A percentile compares a stretch with the other conserved stretches of the same genome.
These are phyloP conservation scores for Xylaria longipes DNA, from an alignment of 495 filamentous ascomycete species.

Conservation along the genomic window DNA sequence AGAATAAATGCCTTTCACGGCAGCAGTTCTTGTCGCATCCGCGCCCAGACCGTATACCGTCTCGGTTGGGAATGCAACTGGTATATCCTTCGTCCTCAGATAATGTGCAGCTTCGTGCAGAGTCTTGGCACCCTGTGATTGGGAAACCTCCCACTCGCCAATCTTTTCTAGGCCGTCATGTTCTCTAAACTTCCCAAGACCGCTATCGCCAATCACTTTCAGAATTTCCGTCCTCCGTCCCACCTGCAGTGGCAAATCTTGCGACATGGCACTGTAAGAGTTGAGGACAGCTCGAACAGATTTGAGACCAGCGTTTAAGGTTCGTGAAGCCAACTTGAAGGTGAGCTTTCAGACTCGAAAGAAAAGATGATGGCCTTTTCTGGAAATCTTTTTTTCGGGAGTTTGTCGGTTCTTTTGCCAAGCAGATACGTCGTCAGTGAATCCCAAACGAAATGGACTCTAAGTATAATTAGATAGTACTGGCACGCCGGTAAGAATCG, in stretches of 20 bases:
- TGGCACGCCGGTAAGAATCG: background rate
- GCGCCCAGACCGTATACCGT: constrained; percentile 97
- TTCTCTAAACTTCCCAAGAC: constrained; percentile 35
- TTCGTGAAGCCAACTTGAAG: constrained; percentile 38
- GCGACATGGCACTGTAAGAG: constrained; percentile 40
- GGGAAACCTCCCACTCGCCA: constrained; percentile 36
- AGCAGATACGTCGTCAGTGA: background rate
- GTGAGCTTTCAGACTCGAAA: background rate
- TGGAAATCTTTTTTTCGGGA: background rate
- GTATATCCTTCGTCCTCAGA: constrained; percentile 67
- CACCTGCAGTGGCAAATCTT: constrained; percentile 28
- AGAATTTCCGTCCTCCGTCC: constrained; percentile 28
- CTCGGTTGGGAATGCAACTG: constrained; percentile 96
- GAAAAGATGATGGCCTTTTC: background rate
- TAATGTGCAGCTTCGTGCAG: constrained; percentile 63
- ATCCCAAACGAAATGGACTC: background rate
- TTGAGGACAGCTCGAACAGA: constrained; percentile 33
- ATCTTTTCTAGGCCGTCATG: constrained; percentile 32
- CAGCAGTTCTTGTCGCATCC: constrained; percentile 81
- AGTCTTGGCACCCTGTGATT: constrained; percentile 33
- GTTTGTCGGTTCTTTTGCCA: background rate
- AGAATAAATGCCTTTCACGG: constrained; percentile 90
- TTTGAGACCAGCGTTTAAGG: constrained; percentile 21
- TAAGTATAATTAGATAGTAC: background rate
- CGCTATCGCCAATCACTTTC: constrained; percentile 27